Evolutionary conservation across 2,329 filamentous ascomycete genomes (phyloP).

Genomic region (Fusarium chaquense): DNA sequence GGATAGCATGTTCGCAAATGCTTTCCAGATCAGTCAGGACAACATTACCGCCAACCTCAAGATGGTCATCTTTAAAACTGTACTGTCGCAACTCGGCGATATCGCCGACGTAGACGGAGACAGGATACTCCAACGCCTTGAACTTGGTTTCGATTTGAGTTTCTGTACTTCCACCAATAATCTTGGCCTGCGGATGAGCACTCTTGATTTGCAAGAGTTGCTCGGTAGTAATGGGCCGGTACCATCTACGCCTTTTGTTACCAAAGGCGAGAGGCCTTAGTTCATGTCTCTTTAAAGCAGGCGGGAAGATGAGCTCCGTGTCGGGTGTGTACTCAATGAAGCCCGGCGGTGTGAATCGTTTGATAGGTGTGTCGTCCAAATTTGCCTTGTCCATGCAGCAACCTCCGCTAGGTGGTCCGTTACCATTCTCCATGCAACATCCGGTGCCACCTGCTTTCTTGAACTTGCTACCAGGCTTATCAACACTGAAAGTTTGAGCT

Average conservation of each 20-base stretch:
- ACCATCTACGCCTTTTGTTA: conserved; percentile 96
- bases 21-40: conserved; percentile 90
- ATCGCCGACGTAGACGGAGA: conserved; percentile 93
- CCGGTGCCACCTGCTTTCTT: conserved; percentile 61
- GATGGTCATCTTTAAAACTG: conserved; percentile 78
- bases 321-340: conserved; percentile 96
- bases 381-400: conserved; percentile 77
- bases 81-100: conserved; percentile 90
- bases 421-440: conserved; percentile 78
- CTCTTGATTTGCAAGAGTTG: conserved; percentile 94
- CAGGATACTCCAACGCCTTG: conserved; percentile 90
- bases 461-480: conserved; percentile 60
- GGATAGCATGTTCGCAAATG: conserved; percentile 82
- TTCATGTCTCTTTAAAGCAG: conserved; percentile 83
- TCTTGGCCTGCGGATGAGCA: conserved; percentile 85
- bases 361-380: conserved; percentile 66
- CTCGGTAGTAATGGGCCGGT: conserved; percentile 84
- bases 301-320: conserved; percentile 95
- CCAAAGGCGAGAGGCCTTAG: conserved; percentile 87
- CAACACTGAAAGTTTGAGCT: conserved; percentile 84
- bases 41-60: conserved; percentile 96
- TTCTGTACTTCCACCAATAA: conserved; percentile 96
- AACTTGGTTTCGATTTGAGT: conserved; percentile 99
- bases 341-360: conserved; percentile 83
- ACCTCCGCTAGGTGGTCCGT: conserved; percentile 56